These are phyloP conservation scores for Stachybotrys elegans DNA, from an alignment of 2,329 filamentous ascomycete species.

Conservation along the genomic window DNA sequence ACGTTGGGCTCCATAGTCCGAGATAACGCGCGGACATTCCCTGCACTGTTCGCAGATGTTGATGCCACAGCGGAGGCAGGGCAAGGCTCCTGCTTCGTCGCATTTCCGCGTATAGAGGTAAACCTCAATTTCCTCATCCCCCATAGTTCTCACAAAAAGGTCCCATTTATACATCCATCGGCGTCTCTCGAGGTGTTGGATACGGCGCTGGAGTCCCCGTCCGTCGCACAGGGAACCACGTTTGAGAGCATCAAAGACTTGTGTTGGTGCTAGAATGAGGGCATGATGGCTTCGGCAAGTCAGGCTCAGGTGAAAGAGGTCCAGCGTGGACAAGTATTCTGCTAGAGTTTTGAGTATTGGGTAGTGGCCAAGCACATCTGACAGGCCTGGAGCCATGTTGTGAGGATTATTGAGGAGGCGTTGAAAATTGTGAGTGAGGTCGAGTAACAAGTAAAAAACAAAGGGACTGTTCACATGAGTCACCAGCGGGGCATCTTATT, in stretches of 20 bases:
- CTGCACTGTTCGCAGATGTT: constrained; percentile 10
- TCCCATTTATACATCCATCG: background rate
- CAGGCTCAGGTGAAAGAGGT: constrained; percentile 6
- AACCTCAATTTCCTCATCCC: constrained; percentile 8
- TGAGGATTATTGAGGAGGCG: too few relatives aligned
- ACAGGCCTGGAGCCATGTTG: background rate
- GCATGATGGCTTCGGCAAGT: constrained; percentile 4
- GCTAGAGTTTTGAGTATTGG: constrained; percentile 7
- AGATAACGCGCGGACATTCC: constrained; percentile 1
- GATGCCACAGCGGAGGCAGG: constrained; percentile 5
- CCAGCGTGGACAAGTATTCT: constrained; percentile 3
- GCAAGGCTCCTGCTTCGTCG: constrained; percentile 4
- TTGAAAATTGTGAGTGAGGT: too few relatives aligned
- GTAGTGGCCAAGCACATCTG: constrained; percentile 1
- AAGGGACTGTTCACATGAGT: too few relatives aligned
- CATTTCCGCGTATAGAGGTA: constrained; percentile 6
- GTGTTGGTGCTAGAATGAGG: constrained; percentile 2
- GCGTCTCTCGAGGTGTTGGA: background rate
- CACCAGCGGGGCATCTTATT: too few relatives aligned
- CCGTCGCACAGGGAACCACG: constrained; percentile 8
- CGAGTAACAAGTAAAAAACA: too few relatives aligned
- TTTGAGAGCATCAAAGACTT: constrained; percentile 6
- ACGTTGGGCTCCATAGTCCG: background rate
- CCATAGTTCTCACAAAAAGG: background rate
- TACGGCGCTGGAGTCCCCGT: constrained; percentile 7